Conservation (phyloP, 1,284 basidiomycete species). For the Ceratobasidium sp. region DNA sequence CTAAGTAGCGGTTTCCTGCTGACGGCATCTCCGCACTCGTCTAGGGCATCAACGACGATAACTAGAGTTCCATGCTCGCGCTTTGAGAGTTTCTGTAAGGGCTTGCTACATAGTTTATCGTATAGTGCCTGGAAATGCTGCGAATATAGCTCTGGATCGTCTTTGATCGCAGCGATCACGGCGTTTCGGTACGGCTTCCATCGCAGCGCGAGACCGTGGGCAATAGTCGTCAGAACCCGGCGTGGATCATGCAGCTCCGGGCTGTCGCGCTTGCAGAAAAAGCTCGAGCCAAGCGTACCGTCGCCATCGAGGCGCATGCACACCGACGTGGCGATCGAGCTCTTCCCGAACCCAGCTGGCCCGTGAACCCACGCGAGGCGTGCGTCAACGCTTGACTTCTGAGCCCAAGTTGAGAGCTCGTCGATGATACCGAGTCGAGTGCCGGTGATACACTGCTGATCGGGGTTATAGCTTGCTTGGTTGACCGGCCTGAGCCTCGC, state of each 20-base stretch:
- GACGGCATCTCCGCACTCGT: slow-evolving; percentile 19
- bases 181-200: slow-evolving; percentile 4
- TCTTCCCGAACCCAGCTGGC: slow-evolving; percentile 37
- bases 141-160: background rate
- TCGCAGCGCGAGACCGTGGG: background rate
- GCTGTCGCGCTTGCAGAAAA: slow-evolving; percentile 37
- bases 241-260: background rate
- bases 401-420: background rate
- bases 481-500: background rate
- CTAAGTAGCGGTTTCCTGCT: background rate
- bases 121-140: background rate
- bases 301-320: background rate
- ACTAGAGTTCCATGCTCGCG: background rate
- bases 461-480: background rate
- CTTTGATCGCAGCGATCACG: background rate
- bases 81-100: background rate
- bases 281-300: background rate
- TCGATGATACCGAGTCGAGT: background rate
- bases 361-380: slow-evolving; percentile 27
- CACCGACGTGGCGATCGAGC: slow-evolving; percentile 1
- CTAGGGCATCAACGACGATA: slow-evolving; percentile 38
- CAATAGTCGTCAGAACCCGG: background rate
- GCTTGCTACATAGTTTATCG: background rate
- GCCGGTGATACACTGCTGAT: background rate
- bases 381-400: background rate